phyloP scores from a whole-genome alignment of 768 basidiomycete genomes.

The Pholiota conissans region DNA sequence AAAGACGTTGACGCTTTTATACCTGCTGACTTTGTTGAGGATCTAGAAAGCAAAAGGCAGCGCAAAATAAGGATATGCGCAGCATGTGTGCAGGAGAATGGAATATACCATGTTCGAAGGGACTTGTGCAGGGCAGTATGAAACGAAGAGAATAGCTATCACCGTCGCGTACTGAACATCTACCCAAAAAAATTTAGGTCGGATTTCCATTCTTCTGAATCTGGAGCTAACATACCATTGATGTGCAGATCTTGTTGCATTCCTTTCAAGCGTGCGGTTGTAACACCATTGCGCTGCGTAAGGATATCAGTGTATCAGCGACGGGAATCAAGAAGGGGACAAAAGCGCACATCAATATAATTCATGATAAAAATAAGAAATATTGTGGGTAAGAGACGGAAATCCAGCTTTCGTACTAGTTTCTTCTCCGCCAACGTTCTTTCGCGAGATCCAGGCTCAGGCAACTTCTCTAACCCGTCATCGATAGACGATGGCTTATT shows the following conservation, averaged over 20 bases:
- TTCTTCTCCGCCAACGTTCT: conserved; percentile 36
- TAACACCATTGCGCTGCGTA: conserved; percentile 48
- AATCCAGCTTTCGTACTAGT: conserved; percentile 58
- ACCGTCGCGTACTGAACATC: conserved; percentile 29
- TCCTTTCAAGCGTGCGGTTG: conserved; percentile 49
- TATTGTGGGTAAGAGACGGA: conserved; percentile 55
- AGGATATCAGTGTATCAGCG: neutral
- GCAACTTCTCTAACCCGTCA: conserved; percentile 10
- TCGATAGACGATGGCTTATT: neutral
- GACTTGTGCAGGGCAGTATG: conserved; percentile 64
- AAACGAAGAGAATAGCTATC: conserved; percentile 34
- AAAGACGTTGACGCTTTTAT: neutral
- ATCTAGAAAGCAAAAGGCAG: conserved; percentile 32
- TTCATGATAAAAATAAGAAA: conserved; percentile 66
- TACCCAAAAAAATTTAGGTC: conserved; percentile 4
- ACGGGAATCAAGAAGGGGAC: neutral
- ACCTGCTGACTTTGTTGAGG: conserved; percentile 55
- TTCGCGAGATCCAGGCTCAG: conserved; percentile 25
- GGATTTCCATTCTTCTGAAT: neutral
- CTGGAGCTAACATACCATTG: conserved; percentile 30
- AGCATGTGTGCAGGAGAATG: neutral
- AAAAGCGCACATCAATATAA: conserved; percentile 58
- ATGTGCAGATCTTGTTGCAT: conserved; percentile 48
- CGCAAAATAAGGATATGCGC: neutral
- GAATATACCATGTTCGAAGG: conserved; percentile 61